phyloP scores from a whole-genome alignment of 179 eudicot genomes.

The Beta lomatogona region DNA sequence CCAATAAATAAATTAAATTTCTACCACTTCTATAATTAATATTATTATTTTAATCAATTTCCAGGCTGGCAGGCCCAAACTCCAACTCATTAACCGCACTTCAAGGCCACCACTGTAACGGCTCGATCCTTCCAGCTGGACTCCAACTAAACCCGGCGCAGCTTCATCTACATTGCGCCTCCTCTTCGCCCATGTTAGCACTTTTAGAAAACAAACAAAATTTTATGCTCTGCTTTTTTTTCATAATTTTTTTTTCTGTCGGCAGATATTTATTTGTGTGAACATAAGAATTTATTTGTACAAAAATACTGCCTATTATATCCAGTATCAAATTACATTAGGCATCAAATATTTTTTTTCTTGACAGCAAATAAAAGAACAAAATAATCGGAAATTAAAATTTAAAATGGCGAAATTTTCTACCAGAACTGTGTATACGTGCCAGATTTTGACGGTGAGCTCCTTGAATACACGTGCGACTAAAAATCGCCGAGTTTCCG shows the following conservation, averaged over 20 bases:
- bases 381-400: background rate
- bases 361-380: background rate
- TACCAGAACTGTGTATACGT: constrained; percentile 15
- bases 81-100: constrained; percentile 15
- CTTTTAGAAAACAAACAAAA: background rate
- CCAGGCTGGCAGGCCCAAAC: constrained; percentile 27
- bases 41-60: background rate
- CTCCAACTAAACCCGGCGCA: constrained; percentile 13
- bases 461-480: constrained; percentile 3
- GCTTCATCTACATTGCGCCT: background rate
- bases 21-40: background rate
- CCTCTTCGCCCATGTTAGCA: background rate
- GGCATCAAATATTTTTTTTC: background rate
- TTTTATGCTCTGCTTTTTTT: background rate
- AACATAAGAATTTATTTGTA: constrained; percentile 6
- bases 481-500: constrained; percentile 72
- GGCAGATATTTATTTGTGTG: constrained; percentile 11
- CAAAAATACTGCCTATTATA: constrained; percentile 11
- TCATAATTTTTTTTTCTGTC: constrained; percentile 13
- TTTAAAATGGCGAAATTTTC: background rate
- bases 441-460: constrained; percentile 7
- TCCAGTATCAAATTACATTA: background rate
- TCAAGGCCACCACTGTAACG: constrained; percentile 14
- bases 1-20: background rate
- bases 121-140: constrained; percentile 19